These are phyloP conservation scores for Raphanus hybrid DNA, from an alignment of 441 rosid genomes.

Conservation along the genomic window DNA sequence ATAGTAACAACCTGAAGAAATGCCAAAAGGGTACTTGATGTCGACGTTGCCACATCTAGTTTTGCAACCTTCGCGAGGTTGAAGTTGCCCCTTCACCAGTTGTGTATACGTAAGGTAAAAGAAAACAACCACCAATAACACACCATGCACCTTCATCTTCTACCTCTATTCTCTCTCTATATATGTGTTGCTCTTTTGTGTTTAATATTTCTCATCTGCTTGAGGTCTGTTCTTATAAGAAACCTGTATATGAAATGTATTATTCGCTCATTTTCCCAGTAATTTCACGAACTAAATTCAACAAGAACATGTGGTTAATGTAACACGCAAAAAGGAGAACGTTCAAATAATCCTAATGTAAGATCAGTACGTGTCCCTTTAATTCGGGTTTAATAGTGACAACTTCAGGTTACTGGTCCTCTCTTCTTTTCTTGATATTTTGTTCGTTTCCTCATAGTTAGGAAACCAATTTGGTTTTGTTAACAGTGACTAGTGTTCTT, in stretches of 20 bases:
- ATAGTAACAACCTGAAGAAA: conserved; percentile 30
- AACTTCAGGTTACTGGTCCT: not conserved
- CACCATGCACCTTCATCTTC: conserved; percentile 6
- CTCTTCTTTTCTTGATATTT: not conserved
- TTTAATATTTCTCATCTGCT: not conserved
- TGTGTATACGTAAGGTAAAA: not conserved
- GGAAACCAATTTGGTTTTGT: not conserved
- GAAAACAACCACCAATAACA: not conserved
- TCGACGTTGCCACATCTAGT: conserved; percentile 15
- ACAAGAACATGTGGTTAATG: not conserved
- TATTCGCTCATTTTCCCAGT: not conserved
- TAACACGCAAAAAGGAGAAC: not conserved
- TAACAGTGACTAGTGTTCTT: not conserved
- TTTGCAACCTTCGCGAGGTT: not conserved
- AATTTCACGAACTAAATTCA: not conserved
- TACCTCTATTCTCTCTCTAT: not conserved
- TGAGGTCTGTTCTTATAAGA: not conserved
- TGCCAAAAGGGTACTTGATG: conserved; percentile 37
- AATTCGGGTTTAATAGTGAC: not conserved
- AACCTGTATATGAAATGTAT: not conserved
- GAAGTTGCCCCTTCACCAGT: not conserved
- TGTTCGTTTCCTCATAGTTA: not conserved
- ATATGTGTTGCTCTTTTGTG: not conserved
- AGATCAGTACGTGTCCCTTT: not conserved
- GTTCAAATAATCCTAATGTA: not conserved